Conservation (phyloP, 164 flowering plant species). For the Kalanchoe fedtschenkoi region DNA sequence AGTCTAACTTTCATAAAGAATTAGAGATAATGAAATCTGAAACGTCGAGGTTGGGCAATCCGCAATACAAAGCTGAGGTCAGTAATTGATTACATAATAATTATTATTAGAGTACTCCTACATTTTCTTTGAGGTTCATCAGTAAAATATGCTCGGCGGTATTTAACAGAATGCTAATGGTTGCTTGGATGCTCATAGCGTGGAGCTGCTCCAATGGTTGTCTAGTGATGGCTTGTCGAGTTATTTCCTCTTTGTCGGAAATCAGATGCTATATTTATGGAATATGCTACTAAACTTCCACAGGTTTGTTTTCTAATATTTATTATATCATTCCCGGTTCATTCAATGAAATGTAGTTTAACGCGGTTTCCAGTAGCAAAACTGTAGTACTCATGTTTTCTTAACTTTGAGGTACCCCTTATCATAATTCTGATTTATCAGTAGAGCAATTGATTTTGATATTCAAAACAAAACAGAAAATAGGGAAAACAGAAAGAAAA, state of each 20-base stretch:
- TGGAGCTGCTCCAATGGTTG: constrained; percentile 27
- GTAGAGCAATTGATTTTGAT: neutral
- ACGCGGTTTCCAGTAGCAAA: neutral
- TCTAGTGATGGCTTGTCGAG: constrained; percentile 33
- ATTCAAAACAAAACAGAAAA: neutral
- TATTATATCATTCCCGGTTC: neutral
- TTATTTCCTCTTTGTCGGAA: constrained; percentile 43
- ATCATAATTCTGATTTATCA: neutral
- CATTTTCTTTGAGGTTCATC: neutral
- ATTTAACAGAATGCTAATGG: constrained; percentile 38
- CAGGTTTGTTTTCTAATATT: constrained; percentile 40
- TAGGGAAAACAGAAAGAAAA: neutral
- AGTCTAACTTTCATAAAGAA: constrained; percentile 13
- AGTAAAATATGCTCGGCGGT: neutral
- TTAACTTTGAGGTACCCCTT: no score
- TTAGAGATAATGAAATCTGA: constrained; percentile 17
- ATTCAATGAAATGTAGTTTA: neutral
- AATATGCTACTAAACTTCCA: constrained; percentile 64
- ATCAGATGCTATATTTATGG: constrained; percentile 64
- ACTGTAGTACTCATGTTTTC: neutral
- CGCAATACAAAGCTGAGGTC: constrained; percentile 41
- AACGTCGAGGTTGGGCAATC: constrained; percentile 22
- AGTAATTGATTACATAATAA: constrained; percentile 12
- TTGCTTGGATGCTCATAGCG: constrained; percentile 23
- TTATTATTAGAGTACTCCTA: neutral